Conservation (phyloP, 495 filamentous ascomycete species). For the Penicillium alfredii region DNA sequence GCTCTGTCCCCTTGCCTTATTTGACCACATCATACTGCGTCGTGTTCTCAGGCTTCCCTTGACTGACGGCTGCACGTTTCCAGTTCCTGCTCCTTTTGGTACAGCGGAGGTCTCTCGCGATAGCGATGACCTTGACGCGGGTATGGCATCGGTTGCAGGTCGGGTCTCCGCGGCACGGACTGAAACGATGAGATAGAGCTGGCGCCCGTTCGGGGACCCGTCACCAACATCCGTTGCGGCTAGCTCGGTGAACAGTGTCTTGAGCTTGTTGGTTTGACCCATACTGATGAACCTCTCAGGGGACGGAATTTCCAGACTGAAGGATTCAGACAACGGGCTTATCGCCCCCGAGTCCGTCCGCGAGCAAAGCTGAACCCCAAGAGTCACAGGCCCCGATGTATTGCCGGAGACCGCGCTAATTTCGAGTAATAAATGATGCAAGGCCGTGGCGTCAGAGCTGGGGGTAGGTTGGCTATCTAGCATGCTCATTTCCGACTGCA, state of each 20-base stretch:
- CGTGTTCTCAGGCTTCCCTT: slow-evolving; percentile 49
- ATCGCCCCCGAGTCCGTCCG: slow-evolving; percentile 55
- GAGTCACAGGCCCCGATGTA: slow-evolving; percentile 61
- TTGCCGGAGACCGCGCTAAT: slow-evolving; percentile 72
- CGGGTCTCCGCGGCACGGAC: slow-evolving; percentile 60
- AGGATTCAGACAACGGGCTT: slow-evolving; percentile 73
- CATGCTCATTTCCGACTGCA: slow-evolving; percentile 94
- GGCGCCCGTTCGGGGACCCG: slow-evolving; percentile 53
- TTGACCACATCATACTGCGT: slow-evolving; percentile 78
- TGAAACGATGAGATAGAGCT: slow-evolving; percentile 80
- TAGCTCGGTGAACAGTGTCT: slow-evolving; percentile 83
- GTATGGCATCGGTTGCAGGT: slow-evolving; percentile 25
- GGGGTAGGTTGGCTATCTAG: slow-evolving; percentile 68
- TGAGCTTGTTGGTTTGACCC: slow-evolving; percentile 58
- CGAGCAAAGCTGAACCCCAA: slow-evolving; percentile 74
- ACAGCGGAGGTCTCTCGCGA: slow-evolving; percentile 35
- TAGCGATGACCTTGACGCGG: slow-evolving; percentile 24
- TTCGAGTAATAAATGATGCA: slow-evolving; percentile 83
- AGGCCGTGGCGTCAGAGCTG: slow-evolving; percentile 59
- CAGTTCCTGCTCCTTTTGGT: slow-evolving; percentile 20
- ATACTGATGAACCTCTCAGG: slow-evolving; percentile 57
- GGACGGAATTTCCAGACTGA: slow-evolving; percentile 69
- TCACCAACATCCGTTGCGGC: slow-evolving; percentile 79
- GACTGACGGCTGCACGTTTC: slow-evolving; percentile 23
- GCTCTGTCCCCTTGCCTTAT: slow-evolving; percentile 23